A percentile compares a stretch with the other conserved stretches of the same genome.
Evolutionary conservation across 2,329 filamentous ascomycete species (phyloP).

Genomic region (Fusarium chaquense): DNA sequence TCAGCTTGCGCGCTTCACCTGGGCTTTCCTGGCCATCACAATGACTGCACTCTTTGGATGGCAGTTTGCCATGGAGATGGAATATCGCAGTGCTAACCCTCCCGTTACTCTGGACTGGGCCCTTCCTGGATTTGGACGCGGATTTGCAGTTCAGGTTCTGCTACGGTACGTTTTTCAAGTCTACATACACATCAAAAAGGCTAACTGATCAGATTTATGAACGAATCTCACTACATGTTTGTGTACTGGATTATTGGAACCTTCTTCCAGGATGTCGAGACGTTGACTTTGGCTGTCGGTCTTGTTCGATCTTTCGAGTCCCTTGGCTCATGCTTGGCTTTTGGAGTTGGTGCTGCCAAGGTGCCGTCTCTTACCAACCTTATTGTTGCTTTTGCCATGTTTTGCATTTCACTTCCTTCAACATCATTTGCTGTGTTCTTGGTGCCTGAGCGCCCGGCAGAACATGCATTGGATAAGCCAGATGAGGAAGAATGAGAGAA

Average conservation of each 20-base stretch:
- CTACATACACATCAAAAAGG: neutral
- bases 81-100: conserved; percentile 56
- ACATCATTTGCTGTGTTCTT: conserved; percentile 53
- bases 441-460: conserved; percentile 51
- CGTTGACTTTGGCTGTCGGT: conserved; percentile 62
- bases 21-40: conserved; percentile 55
- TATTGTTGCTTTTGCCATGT: conserved; percentile 62
- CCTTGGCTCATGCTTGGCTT: conserved; percentile 60
- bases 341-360: conserved; percentile 61
- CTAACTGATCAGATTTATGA: conserved; percentile 55
- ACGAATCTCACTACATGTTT: conserved; percentile 65
- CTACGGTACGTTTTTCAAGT: conserved; percentile 52
- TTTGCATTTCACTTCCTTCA: conserved; percentile 55
- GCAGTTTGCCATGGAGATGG: conserved; percentile 61
- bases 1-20: conserved; percentile 57
- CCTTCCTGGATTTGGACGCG: conserved; percentile 58
- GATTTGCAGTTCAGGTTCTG: conserved; percentile 62
- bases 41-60: conserved; percentile 61
- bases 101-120: conserved; percentile 60
- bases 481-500: conserved; percentile 5
- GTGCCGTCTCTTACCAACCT: conserved; percentile 62
- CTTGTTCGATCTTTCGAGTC: conserved; percentile 63
- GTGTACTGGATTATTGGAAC: conserved; percentile 64
- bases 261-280: conserved; percentile 64
- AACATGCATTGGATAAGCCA: conserved; percentile 21